Evolutionary conservation across 2,329 filamentous ascomycete species (phyloP).

Genomic region (Fusarium sarcochroum): DNA sequence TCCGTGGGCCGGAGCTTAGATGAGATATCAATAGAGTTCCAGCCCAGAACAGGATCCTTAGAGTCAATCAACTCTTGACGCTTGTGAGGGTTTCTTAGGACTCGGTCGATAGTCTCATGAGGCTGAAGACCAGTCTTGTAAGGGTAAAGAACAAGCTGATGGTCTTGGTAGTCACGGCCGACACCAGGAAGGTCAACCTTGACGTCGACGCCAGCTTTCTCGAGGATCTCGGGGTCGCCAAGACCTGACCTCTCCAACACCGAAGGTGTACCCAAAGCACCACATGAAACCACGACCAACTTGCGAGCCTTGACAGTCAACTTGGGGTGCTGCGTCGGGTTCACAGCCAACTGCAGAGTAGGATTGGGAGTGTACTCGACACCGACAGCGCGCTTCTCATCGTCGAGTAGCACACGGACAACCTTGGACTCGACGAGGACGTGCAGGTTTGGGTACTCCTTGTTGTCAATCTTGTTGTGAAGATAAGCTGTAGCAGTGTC

Average conservation of each 20-base stretch:
- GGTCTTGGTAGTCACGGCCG: constrained; percentile 68
- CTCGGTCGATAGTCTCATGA: constrained; percentile 62
- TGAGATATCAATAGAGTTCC: constrained; percentile 70
- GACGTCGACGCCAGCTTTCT: constrained; percentile 61
- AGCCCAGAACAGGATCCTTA: constrained; percentile 67
- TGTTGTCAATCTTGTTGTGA: constrained; percentile 50
- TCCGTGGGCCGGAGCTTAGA: constrained; percentile 70
- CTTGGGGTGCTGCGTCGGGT: constrained; percentile 22
- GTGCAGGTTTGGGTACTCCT: constrained; percentile 69
- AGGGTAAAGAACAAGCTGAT: constrained; percentile 66
- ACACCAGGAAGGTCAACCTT: constrained; percentile 65
- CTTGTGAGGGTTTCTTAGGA: constrained; percentile 64
- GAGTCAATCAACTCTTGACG: constrained; percentile 60
- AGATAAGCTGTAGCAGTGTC: constrained; percentile 69
- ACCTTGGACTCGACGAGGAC: constrained; percentile 71
- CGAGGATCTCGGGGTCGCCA: constrained; percentile 65
- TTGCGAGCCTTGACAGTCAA: constrained; percentile 48
- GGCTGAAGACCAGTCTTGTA: constrained; percentile 57
- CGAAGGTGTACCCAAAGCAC: constrained; percentile 66
- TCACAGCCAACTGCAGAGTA: constrained; percentile 37
- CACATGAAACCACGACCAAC: constrained; percentile 56
- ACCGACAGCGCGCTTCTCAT: constrained; percentile 67
- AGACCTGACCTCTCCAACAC: constrained; percentile 75
- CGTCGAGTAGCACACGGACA: constrained; percentile 65
- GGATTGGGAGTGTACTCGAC: constrained; percentile 69